Evolutionary conservation across 805 yeast species (phyloP), one percentile per base, ranked within the genome.

Genomic region (Kuraishia ogatae): DNA sequence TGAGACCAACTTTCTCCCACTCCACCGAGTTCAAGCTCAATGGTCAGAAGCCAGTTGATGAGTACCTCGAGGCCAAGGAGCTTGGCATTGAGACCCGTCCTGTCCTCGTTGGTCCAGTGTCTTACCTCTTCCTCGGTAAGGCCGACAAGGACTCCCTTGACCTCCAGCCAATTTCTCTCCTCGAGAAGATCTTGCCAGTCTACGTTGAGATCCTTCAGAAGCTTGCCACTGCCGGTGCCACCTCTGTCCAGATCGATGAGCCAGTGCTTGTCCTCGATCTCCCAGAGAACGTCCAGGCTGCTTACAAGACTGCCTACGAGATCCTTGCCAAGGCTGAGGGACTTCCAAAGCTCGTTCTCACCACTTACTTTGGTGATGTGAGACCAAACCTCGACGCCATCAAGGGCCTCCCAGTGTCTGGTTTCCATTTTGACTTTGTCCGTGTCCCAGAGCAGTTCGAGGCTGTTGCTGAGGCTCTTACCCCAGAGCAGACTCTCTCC

Each of bases 321-420:
- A 80, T 73, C 72, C 79, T 93, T 57, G 83, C 85, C 64, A 77
- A 83, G 67, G 76, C 79, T 71, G 83, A 78, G 66, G 81, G 83
- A 62, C 72, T 85, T 66, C 97, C 96, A 74, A 84, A 87, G 74
- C 75, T 94, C 65, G 76, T 86, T 66, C 74, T 94, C 69, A 82
- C 98, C 70, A 79, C 98, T 67, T 94, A 94, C 85, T 94, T 94
- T 73, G 99, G 99, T 81, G 97, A 96, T 69, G 97, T 89, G 67
- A 87, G 91, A 78, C 98, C 98, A 79, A 94, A 94, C 89, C 78
- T 92, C 71, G 78, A 76, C 63, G 92, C 97, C 65, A 80, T 94
- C 77, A 84, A 87, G 80, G 85, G 82, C 64, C 83, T 94, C 72
- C 96, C 97, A 68, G 97, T 94, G 66, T 78, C 92, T 63, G 97